phyloP scores from a whole-genome alignment of 441 rosid species.

The Adansonia rubrostipa region DNA sequence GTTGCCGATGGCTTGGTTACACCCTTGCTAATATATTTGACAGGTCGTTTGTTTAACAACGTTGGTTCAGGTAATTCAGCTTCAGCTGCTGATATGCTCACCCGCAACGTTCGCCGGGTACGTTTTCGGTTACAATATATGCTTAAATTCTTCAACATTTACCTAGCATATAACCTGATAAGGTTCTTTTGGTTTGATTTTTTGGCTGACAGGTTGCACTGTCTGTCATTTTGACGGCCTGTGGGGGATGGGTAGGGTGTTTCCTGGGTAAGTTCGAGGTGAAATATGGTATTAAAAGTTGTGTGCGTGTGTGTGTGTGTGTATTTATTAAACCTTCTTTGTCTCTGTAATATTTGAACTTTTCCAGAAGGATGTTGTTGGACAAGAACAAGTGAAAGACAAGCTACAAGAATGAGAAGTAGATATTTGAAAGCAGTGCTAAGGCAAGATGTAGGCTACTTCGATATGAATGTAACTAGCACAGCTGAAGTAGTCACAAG shows the following conservation, averaged over 20 bases:
- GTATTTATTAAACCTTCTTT: neutral
- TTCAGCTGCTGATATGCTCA: neutral
- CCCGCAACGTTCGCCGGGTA: conserved; percentile 1
- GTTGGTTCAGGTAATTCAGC: conserved; percentile 38
- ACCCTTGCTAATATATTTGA: conserved; percentile 59
- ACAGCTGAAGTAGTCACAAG: conserved; percentile 71
- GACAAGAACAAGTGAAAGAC: conserved; percentile 42
- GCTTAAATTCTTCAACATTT: neutral
- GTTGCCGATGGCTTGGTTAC: conserved; percentile 67
- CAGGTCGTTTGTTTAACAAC: conserved; percentile 69
- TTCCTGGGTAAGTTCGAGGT: conserved; percentile 58
- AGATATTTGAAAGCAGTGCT: conserved; percentile 73
- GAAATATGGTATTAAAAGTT: neutral
- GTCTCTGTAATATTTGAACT: neutral
- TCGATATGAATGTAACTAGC: conserved; percentile 73
- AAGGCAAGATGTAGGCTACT: conserved; percentile 82
- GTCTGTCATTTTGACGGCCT: conserved; percentile 60
- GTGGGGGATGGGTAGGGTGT: conserved; percentile 68
- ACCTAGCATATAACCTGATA: neutral
- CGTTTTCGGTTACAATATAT: neutral
- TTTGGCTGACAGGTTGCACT: conserved; percentile 59
- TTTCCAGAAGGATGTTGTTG: conserved; percentile 77
- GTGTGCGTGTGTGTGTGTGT: neutral
- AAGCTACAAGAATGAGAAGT: conserved; percentile 77
- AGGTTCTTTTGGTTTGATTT: neutral